Conservation (phyloP, 1,284 basidiomycete species). For the Cutaneotrichosporon cavernicola region DNA sequence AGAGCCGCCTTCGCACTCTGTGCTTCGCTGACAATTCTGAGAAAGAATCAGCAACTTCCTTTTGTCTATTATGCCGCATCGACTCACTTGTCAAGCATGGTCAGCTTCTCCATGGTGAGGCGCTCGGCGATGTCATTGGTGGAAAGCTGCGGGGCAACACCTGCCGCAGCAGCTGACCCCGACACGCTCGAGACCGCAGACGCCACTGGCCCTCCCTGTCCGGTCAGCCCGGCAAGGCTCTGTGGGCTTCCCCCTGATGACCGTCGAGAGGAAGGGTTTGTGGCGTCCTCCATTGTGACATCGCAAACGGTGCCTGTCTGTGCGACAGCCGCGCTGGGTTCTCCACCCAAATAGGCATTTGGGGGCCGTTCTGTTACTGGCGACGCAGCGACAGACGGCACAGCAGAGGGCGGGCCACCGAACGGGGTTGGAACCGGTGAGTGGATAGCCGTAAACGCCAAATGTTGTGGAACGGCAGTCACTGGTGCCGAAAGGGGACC, state of each 20-base stretch:
- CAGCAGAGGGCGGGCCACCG: neutral
- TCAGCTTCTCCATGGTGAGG: conserved; percentile 28
- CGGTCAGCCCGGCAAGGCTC: neutral
- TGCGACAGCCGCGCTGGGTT: conserved; percentile 5
- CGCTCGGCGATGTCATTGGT: conserved; percentile 21
- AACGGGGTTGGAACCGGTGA: conserved; percentile 14
- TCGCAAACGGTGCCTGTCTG: conserved; percentile 22
- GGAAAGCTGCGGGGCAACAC: conserved; percentile 2
- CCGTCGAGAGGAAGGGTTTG: conserved; percentile 26
- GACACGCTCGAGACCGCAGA: conserved; percentile 14
- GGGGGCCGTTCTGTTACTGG: conserved; percentile 14
- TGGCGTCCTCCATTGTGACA: conserved; percentile 43
- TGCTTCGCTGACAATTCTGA: conserved; percentile 43
- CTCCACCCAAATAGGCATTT: neutral
- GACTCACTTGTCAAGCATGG: conserved; percentile 45
- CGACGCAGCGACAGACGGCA: conserved; percentile 6
- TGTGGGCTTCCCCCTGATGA: conserved; percentile 20
- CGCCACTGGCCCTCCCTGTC: neutral
- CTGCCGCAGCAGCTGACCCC: neutral
- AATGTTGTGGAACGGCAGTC: conserved; percentile 40
- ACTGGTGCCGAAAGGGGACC: conserved; percentile 4
- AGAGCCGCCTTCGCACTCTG: conserved; percentile 44
- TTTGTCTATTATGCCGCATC: neutral
- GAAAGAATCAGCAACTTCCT: conserved; percentile 19
- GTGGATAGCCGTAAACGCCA: conserved; percentile 37